Evolutionary conservation across 169 alveolate species (phyloP).

Genomic region (Ichthyophthirius multifiliis): DNA sequence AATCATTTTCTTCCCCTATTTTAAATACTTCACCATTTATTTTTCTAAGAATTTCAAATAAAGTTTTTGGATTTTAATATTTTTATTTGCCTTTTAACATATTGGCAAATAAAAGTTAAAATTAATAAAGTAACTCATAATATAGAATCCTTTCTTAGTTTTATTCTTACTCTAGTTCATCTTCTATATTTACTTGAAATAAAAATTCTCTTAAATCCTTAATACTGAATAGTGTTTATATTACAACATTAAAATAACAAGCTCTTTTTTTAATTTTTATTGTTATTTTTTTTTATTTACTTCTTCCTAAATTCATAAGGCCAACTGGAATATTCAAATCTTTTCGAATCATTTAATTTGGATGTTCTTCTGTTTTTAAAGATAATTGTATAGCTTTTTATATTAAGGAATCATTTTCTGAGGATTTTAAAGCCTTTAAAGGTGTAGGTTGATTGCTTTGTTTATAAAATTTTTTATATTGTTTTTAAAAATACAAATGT

Average conservation of each 20-base stretch:
- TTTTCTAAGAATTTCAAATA: neutral
- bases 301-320: neutral
- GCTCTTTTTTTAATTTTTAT: neutral
- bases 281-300: neutral
- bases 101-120: neutral
- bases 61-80: neutral
- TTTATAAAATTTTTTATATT: too few relatives aligned
- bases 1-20: conserved; percentile 10
- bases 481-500: neutral
- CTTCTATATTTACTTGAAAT: neutral
- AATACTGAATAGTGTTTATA: neutral
- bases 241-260: neutral
- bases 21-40: conserved; percentile 9
- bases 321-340: neutral
- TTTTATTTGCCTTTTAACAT: neutral
- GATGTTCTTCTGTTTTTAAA: neutral
- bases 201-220: neutral
- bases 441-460: neutral
- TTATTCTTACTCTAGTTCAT: neutral
- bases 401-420: neutral
- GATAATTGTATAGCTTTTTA: neutral
- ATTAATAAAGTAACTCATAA: neutral
- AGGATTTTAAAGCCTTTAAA: neutral
- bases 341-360: neutral
- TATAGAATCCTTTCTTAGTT: neutral